Evolutionary conservation across 306 rosid species (phyloP), one percentile per base, ranked within the genome.

Genomic region (Dryas alaskensis): DNA sequence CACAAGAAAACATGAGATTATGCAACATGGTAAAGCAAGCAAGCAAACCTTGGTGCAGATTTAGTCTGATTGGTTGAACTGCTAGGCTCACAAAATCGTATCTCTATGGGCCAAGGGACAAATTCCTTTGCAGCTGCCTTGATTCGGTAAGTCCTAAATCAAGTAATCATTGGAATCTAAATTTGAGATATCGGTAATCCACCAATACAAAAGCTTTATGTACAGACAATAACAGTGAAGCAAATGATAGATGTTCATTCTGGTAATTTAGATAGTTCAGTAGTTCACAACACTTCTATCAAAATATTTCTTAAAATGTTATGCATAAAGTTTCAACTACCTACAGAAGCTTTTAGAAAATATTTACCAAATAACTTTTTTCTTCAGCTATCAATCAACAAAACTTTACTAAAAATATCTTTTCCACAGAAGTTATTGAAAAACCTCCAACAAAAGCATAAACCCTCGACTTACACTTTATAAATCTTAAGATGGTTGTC

Each of bases 21-120:
- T 54, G 53, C 10, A 70, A 57, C 75, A 74, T 55, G 19, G 10
- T 69, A 71, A 75, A 65, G 51, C 73, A 43, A 51, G 75, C 84
- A 54, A 51, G 75, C 84, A 54, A 83, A 94, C 98, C 96, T 88
- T 55, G 98, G 92, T 76, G 95, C 89, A 81, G 96, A 79, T 64
- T 91, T 91, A 62, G 96, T 94, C 87, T 87, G 91, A 82, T 78
- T 91, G 27, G 98, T 91, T 19, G 86, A 77, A 61, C 79, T 73
- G 59, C 46, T 85, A 27, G 97, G 98, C 76, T 89, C 98, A 84
- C 97, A 91, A 82, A 91, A 94, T 47, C 97, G 90, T 80, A 94
- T 87, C 83, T 94, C 98, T 48, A 94, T 91, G 49, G 98, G 98
- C 98, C 97, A 94, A 37, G 97, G 98, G 76, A 84, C 78, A 77